Conservation (phyloP, 2,329 filamentous ascomycete genomes). For the Aspergillus hortae region DNA sequence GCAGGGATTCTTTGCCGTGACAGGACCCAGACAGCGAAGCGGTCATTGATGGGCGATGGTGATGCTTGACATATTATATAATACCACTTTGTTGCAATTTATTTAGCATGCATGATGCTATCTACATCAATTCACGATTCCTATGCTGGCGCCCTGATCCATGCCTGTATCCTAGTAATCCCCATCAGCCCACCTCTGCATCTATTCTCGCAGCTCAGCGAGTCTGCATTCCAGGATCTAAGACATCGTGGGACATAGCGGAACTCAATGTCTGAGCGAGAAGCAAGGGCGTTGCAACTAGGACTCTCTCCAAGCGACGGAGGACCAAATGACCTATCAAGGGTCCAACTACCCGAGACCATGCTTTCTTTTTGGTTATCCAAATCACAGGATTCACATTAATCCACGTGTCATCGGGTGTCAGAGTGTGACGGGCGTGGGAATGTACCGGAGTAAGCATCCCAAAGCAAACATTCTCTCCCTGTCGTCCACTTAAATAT, state of each 20-base stretch:
- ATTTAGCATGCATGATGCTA: neutral
- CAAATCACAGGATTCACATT: neutral
- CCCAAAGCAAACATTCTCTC: neutral
- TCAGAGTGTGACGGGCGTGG: neutral
- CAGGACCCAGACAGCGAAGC: slow-evolving; percentile 9
- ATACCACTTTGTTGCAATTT: neutral
- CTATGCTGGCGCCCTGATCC: neutral
- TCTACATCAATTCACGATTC: neutral
- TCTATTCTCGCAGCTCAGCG: no score
- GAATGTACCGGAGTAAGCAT: neutral
- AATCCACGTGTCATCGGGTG: neutral
- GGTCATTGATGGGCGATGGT: neutral
- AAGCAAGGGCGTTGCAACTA: no score
- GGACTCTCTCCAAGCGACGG: no score
- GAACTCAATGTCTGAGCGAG: no score
- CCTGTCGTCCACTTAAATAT: neutral
- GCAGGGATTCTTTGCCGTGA: slow-evolving; percentile 36
- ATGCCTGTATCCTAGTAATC: no score
- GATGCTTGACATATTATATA: neutral
- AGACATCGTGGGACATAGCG: no score
- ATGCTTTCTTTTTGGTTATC: no score
- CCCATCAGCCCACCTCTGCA: no score
- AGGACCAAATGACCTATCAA: no score
- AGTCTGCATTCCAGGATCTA: no score
- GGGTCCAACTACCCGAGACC: no score